A percentile compares a stretch with the other conserved stretches of the same genome.
phyloP scores from a whole-genome alignment of 176 grass and related monocot species.

The Avena sativa region DNA sequence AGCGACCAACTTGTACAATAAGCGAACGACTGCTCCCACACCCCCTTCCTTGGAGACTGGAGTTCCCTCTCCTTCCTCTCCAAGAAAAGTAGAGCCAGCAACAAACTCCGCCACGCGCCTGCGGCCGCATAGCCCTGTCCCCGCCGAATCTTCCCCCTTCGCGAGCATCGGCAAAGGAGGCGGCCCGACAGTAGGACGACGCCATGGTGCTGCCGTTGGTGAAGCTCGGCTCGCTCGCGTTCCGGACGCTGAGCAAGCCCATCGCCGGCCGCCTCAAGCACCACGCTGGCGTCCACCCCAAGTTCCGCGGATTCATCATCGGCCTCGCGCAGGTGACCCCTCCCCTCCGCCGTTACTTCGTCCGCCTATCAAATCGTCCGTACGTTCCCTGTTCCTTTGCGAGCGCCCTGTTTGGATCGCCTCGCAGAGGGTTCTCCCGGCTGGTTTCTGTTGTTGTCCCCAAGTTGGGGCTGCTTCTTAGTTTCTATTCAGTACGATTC shows the following conservation, averaged over 20 bases:
- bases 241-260: slow-evolving; percentile 89
- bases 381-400: neutral
- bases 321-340: slow-evolving; percentile 74
- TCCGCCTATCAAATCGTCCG: slow-evolving; percentile 1
- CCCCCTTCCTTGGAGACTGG: neutral
- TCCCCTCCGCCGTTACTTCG: neutral
- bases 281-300: slow-evolving; percentile 73
- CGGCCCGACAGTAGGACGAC: neutral
- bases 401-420: slow-evolving; percentile 16
- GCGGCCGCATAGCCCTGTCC: neutral
- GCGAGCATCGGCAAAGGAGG: slow-evolving; percentile 11
- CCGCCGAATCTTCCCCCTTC: neutral
- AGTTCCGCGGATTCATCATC: slow-evolving; percentile 83
- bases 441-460: neutral
- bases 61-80: slow-evolving; percentile 37
- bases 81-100: slow-evolving; percentile 52
- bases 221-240: slow-evolving; percentile 74
- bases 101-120: slow-evolving; percentile 22
- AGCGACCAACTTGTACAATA: slow-evolving; percentile 15
- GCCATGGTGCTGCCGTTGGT: slow-evolving; percentile 77
- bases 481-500: neutral
- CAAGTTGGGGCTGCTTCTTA: slow-evolving; percentile 4
- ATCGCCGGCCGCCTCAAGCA: slow-evolving; percentile 82
- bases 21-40: neutral
- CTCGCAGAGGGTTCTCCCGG: neutral